Base-by-base conservation (phyloP, 768 basidiomycete genomes). In the Boletus tomentosulus region DNA sequence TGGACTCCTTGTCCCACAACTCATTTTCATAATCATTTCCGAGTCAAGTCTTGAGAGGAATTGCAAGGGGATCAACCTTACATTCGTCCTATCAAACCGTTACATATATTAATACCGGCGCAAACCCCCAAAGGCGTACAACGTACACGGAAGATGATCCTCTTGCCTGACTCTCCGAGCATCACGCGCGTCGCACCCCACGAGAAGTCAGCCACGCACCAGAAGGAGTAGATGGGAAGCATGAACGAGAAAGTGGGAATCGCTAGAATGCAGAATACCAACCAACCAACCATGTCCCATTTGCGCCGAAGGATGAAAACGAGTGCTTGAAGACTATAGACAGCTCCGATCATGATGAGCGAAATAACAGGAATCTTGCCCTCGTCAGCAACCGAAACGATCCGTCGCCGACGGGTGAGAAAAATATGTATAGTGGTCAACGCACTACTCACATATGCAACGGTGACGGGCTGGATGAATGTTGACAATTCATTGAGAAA, bases 241-340 rank as follows among this genome's bases (percentile, higher is more conserved):
- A 91, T 80, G 79, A 97, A 90, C 7, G 92, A 93, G 75, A 96
- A 97, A 39, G 84, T 81, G 4, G 95, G 95, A 58, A 98, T 90
- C 51, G 96, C 94, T 34, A 94, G 69, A 66, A 98, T 92, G 73
- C 98, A 99, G 74, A 99, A 91, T 30, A 92, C 63, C 88, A 92
- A 92, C 92, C 94, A 96, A 4, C 92, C 93, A 62, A 98, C 85
- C 93, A 98, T 97, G 70, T 98, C 95, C 90, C 95, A 98, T 69
- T 97, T 93, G 58, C 92, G 84, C 46, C 94, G 82, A 67, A 98
- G 76, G 56, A 98, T 74, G 72, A 97, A 98, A 51, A 97, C 90
- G 45, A 94, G 70, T 1, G 91, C 92, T 72, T 96, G 95, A 10
- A 98, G 72, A 76, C 94, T 97, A 67, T 99, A 99, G 46, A 98